Evolutionary conservation across 2,329 filamentous ascomycete genomes (phyloP).

Genomic region (Ophiostoma angusticollis): DNA sequence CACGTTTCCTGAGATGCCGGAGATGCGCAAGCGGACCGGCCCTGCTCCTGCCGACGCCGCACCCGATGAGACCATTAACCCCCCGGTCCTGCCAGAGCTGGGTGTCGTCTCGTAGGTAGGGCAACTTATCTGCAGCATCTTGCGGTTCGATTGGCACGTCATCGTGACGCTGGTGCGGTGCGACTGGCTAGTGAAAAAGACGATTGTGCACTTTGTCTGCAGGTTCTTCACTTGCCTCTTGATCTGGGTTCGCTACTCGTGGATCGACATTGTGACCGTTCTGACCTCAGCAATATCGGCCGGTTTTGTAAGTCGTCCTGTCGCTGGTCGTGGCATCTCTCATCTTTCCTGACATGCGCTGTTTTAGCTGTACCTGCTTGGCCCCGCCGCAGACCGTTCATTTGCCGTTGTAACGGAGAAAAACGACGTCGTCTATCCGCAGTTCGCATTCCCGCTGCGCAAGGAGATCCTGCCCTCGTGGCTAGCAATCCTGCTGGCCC

Average conservation of each 20-base stretch:
- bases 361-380: slow-evolving; percentile 45
- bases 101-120: too few relatives aligned
- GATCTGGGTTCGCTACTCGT: slow-evolving; percentile 1
- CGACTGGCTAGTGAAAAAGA: neutral
- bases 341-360: neutral
- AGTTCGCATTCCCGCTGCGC: slow-evolving; percentile 59
- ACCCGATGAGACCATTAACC: too few relatives aligned
- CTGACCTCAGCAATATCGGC: neutral
- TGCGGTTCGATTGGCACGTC: too few relatives aligned
- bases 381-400: slow-evolving; percentile 53
- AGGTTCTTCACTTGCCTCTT: neutral
- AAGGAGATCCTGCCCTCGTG: slow-evolving; percentile 61
- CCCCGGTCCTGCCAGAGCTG: too few relatives aligned
- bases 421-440: slow-evolving; percentile 54
- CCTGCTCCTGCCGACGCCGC: too few relatives aligned
- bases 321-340: too few relatives aligned
- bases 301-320: neutral
- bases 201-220: neutral
- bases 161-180: too few relatives aligned
- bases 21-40: too few relatives aligned
- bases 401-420: slow-evolving; percentile 56
- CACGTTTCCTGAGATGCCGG: too few relatives aligned
- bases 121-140: too few relatives aligned
- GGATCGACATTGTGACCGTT: slow-evolving; percentile 1
- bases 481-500: slow-evolving; percentile 52